Conservation (phyloP, 108 stramenopile species). For the Pseudonitzschia multiseries region DNA sequence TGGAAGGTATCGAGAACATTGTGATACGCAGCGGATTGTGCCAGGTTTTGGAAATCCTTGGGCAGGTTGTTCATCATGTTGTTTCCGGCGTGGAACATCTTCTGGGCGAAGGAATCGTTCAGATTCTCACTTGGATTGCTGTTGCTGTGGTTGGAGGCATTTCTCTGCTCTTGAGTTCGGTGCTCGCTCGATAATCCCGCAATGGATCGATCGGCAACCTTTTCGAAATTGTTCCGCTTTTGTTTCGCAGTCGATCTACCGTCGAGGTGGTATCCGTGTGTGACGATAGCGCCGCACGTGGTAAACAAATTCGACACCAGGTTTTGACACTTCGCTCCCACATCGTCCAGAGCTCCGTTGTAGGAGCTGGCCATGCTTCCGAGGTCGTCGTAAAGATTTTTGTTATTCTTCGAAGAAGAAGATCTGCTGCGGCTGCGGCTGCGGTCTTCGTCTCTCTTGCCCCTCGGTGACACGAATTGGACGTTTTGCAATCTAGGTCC, state of each 20-base stretch:
- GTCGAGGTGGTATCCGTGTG: slow-evolving; percentile 4
- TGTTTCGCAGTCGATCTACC: background rate
- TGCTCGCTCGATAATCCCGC: background rate
- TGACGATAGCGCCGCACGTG: background rate
- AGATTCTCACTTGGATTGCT: background rate
- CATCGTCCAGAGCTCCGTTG: background rate
- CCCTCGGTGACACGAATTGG: background rate
- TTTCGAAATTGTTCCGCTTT: slow-evolving; percentile 11
- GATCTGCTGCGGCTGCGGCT: background rate
- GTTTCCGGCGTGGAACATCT: slow-evolving; percentile 7
- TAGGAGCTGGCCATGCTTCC: background rate
- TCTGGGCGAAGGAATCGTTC: slow-evolving; percentile 16
- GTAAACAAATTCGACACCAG: background rate
- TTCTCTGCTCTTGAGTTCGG: background rate
- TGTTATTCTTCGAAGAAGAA: background rate
- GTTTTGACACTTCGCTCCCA: slow-evolving; percentile 3
- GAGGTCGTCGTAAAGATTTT: background rate
- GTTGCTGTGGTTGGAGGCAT: background rate
- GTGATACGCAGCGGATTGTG: slow-evolving; percentile 17
- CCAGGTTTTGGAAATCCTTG: slow-evolving; percentile 13
- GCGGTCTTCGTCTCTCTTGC: background rate
- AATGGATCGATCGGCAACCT: slow-evolving; percentile 12
- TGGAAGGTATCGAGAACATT: slow-evolving; percentile 20
- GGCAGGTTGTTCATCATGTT: slow-evolving; percentile 18
- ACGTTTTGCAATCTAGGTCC: slow-evolving; percentile 14